A percentile compares a stretch with the other conserved stretches of the same genome.
Conservation (phyloP, 768 basidiomycete genomes). For the Tulasnella sp. region DNA sequence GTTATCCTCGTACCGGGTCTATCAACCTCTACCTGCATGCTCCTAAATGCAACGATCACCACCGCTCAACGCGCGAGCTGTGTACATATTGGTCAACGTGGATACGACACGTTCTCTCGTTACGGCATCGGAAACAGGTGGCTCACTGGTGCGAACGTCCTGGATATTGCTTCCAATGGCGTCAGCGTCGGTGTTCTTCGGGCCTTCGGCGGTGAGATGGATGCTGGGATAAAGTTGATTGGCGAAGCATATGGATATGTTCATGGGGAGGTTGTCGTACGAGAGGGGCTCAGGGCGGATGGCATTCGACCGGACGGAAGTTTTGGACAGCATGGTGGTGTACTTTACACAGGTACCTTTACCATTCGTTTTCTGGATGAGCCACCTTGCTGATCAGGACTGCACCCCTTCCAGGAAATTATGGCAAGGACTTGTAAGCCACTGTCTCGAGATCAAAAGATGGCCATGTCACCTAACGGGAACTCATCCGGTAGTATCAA, state of each 20-base stretch:
- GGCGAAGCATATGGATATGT: conserved; percentile 40
- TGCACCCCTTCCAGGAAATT: conserved; percentile 38
- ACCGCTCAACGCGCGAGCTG: conserved; percentile 28
- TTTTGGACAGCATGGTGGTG: conserved; percentile 45
- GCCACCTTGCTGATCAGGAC: background rate
- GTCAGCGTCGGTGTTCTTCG: conserved; percentile 4
- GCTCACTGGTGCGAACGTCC: conserved; percentile 17
- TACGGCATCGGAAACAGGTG: conserved; percentile 35
- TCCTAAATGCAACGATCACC: conserved; percentile 35
- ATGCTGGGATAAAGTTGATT: conserved; percentile 33
- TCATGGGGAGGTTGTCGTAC: conserved; percentile 43
- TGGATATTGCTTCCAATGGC: conserved; percentile 12
- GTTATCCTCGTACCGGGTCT: conserved; percentile 51
- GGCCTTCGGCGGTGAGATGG: conserved; percentile 9
- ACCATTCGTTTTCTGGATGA: background rate
- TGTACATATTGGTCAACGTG: conserved; percentile 39
- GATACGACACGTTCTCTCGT: conserved; percentile 40
- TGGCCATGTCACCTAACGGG: too few relatives aligned
- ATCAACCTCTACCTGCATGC: conserved; percentile 46
- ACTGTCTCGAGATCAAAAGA: background rate
- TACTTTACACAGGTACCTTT: conserved; percentile 58
- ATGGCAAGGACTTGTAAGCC: conserved; percentile 43
- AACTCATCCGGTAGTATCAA: conserved; percentile 35
- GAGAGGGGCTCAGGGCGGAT: conserved; percentile 41
- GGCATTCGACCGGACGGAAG: conserved; percentile 44